Conservation (phyloP, 495 filamentous ascomycete genomes). For the Penicillium canariense region DNA sequence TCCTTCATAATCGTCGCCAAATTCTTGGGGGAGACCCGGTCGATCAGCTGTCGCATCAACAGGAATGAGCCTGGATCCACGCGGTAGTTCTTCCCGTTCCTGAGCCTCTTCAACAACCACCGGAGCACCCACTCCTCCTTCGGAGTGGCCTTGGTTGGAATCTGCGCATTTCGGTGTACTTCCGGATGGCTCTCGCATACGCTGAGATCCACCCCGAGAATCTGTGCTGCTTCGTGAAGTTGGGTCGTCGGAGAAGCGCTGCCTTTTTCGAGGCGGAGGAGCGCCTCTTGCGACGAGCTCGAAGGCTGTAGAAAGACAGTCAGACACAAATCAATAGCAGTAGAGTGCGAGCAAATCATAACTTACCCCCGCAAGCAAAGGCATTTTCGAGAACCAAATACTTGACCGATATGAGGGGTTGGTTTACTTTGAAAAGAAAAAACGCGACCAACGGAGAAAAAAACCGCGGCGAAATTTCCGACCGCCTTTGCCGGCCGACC, state of each 20-base stretch:
- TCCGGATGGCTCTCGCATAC: constrained; percentile 37
- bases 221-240: constrained; percentile 46
- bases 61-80: constrained; percentile 48
- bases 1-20: constrained; percentile 50
- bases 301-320: constrained; percentile 32
- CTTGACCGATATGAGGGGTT: constrained; percentile 9
- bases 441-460: constrained; percentile 26
- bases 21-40: constrained; percentile 42
- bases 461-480: constrained; percentile 37
- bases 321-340: constrained; percentile 8
- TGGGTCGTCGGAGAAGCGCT: constrained; percentile 39
- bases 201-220: constrained; percentile 45
- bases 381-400: constrained; percentile 36
- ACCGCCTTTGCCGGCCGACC: constrained; percentile 43
- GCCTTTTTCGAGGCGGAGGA: constrained; percentile 52
- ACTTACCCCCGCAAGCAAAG: constrained; percentile 43
- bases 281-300: constrained; percentile 48
- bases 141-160: constrained; percentile 32
- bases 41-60: constrained; percentile 47
- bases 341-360: not conserved
- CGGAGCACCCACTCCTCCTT: constrained; percentile 66
- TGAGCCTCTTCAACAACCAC: constrained; percentile 65
- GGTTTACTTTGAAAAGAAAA: constrained; percentile 19
- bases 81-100: constrained; percentile 42
- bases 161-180: constrained; percentile 29